Evolutionary conservation across 2,329 filamentous ascomycete species (phyloP).

Genomic region (Arthrinium puccinioides): DNA sequence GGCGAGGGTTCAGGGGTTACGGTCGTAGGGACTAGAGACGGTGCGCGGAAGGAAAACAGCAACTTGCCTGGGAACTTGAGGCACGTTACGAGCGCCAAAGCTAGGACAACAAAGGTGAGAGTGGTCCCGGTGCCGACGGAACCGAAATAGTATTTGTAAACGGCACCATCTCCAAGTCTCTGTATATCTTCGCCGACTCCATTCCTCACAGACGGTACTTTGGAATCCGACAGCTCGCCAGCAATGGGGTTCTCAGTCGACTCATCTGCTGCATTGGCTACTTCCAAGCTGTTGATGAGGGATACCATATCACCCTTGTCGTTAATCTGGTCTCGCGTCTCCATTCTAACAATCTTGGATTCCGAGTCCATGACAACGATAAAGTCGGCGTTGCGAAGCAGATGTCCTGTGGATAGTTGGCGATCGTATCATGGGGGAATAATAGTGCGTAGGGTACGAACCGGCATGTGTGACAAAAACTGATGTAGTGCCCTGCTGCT

Average conservation of each 20-base stretch:
- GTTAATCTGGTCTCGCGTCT: too few species aligned
- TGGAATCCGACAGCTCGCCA: neutral
- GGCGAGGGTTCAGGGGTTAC: too few species aligned
- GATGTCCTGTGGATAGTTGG: too few species aligned
- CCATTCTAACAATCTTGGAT: too few species aligned
- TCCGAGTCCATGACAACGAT: too few species aligned
- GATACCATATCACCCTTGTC: too few species aligned
- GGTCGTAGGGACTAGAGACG: neutral
- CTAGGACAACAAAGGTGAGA: conserved; percentile 4
- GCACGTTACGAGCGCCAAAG: conserved; percentile 3
- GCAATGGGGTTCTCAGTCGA: too few species aligned
- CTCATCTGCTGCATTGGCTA: too few species aligned
- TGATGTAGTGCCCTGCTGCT: neutral
- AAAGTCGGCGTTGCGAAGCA: neutral
- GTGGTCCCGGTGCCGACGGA: conserved; percentile 5
- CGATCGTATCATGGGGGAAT: too few species aligned
- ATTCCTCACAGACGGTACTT: neutral
- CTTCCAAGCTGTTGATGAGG: too few species aligned
- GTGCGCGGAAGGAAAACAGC: neutral
- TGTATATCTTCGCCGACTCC: conserved; percentile 3
- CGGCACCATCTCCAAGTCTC: conserved; percentile 4
- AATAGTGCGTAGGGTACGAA: neutral
- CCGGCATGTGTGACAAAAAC: conserved; percentile 3
- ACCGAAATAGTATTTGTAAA: conserved; percentile 7
- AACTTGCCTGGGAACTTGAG: conserved; percentile 6